These are phyloP conservation scores for Lipomyces oligophaga DNA, from an alignment of 805 yeast genomes.

Conservation along the genomic window DNA sequence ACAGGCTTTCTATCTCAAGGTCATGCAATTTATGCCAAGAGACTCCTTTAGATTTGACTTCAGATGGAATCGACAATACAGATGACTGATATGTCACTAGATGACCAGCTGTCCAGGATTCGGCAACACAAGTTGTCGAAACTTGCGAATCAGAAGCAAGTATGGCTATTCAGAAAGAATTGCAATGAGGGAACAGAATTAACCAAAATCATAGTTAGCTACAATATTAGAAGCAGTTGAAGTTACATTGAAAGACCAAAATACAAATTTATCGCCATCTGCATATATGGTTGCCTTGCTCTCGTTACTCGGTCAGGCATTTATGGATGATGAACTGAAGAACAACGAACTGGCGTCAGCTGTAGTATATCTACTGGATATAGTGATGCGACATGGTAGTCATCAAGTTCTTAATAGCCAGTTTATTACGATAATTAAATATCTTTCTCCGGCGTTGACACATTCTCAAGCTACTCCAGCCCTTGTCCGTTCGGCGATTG, in stretches of 20 bases:
- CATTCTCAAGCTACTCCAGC: slow-evolving; percentile 71
- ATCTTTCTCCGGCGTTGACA: slow-evolving; percentile 70
- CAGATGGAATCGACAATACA: not conserved
- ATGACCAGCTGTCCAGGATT: slow-evolving; percentile 60
- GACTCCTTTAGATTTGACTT: not conserved
- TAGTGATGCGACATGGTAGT: slow-evolving; percentile 67
- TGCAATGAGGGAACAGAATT: not conserved
- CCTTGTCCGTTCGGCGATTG: slow-evolving; percentile 74
- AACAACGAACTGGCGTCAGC: slow-evolving; percentile 68
- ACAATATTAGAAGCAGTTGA: slow-evolving; percentile 84
- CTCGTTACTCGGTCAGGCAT: slow-evolving; percentile 73
- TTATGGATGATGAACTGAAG: slow-evolving; percentile 47
- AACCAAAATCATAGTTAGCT: slow-evolving; percentile 35
- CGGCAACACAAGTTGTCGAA: slow-evolving; percentile 73
- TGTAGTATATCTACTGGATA: slow-evolving; percentile 62
- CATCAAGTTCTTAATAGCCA: slow-evolving; percentile 64
- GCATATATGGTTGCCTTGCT: slow-evolving; percentile 83
- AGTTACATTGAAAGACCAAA: slow-evolving; percentile 70
- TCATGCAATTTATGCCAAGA: not conserved
- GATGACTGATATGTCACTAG: slow-evolving; percentile 40
- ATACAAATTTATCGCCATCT: slow-evolving; percentile 58
- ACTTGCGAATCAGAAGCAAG: slow-evolving; percentile 77
- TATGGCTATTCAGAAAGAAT: no score
- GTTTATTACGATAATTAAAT: slow-evolving; percentile 72
- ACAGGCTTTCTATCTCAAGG: not conserved